Conservation (phyloP, 2,329 filamentous ascomycete species). For the Penicillium sp. region DNA sequence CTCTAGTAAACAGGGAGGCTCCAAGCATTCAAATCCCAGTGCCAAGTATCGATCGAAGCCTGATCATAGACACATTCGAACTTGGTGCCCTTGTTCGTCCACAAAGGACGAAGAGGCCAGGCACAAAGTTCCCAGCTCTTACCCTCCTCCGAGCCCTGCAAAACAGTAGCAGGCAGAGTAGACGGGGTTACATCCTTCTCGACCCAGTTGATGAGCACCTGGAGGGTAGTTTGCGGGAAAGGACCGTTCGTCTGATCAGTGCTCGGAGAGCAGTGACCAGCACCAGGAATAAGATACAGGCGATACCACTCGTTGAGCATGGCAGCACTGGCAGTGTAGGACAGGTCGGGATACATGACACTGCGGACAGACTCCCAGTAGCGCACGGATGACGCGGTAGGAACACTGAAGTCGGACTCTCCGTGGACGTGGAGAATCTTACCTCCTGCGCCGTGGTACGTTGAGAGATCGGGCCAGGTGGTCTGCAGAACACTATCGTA, state of each 20-base stretch:
- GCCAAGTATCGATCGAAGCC: conserved; percentile 11
- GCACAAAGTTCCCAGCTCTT: conserved; percentile 21
- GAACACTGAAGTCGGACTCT: conserved; percentile 54
- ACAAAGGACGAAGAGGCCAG: conserved; percentile 24
- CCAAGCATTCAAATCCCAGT: conserved; percentile 10
- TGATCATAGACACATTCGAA: conserved; percentile 16
- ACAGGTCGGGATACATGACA: conserved; percentile 45
- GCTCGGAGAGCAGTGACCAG: conserved; percentile 50
- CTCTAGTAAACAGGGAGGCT: conserved; percentile 8
- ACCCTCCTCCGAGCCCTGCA: conserved; percentile 16
- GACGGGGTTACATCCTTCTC: conserved; percentile 47
- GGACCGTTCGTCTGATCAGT: conserved; percentile 36
- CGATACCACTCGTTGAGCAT: conserved; percentile 53
- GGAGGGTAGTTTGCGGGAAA: conserved; percentile 46
- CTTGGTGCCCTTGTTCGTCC: conserved; percentile 8
- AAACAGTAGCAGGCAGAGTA: conserved; percentile 37
- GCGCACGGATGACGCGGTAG: conserved; percentile 53
- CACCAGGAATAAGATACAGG: conserved; percentile 54
- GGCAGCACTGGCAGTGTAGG: conserved; percentile 39
- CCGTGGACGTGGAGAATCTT: conserved; percentile 60
- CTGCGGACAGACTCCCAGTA: conserved; percentile 56
- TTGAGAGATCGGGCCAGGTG: conserved; percentile 48
- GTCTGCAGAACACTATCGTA: neutral
- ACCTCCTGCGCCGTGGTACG: conserved; percentile 49
- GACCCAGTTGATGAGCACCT: conserved; percentile 51